Evolutionary conservation across 768 basidiomycete species (phyloP).

Genomic region (Termitomyces sp.): DNA sequence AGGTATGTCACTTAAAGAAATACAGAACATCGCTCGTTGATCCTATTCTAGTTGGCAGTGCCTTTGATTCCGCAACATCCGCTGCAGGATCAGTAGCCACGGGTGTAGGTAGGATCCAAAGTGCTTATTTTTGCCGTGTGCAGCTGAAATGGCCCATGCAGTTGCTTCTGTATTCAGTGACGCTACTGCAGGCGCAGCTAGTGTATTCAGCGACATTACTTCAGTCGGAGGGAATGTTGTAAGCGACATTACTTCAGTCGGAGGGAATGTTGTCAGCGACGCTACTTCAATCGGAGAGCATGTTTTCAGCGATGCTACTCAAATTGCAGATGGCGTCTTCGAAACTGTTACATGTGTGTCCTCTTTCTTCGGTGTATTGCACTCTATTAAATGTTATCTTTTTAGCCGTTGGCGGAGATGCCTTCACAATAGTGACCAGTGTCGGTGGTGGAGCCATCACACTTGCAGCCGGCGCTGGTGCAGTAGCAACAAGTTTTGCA

Average conservation of each 20-base stretch:
- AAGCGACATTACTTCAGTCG: slow-evolving; percentile 12
- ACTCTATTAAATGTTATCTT: slow-evolving; percentile 14
- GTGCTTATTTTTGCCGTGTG: neutral
- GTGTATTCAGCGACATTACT: no score
- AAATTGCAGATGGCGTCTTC: slow-evolving; percentile 25
- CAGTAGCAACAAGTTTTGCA: slow-evolving; percentile 41
- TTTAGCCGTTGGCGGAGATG: slow-evolving; percentile 49
- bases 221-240: slow-evolving; percentile 23
- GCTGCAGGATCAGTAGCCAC: slow-evolving; percentile 24
- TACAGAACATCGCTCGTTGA: neutral
- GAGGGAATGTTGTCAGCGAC: slow-evolving; percentile 21
- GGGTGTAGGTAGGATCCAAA: slow-evolving; percentile 19
- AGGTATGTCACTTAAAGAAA: slow-evolving; percentile 24
- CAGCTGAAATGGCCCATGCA: slow-evolving; percentile 11
- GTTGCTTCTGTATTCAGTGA: slow-evolving; percentile 31
- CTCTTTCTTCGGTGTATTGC: neutral
- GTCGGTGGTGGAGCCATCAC: slow-evolving; percentile 57
- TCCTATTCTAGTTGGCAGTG: slow-evolving; percentile 26
- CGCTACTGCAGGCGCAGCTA: no score
- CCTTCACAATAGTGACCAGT: slow-evolving; percentile 51
- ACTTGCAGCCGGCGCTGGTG: slow-evolving; percentile 40
- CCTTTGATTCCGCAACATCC: slow-evolving; percentile 34
- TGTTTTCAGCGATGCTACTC: slow-evolving; percentile 24
- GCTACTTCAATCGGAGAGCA: slow-evolving; percentile 26
- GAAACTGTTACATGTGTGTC: slow-evolving; percentile 32